A percentile compares a stretch with the other conserved stretches of the same genome.
These are phyloP conservation scores for Garcileccinum viscosum DNA, from an alignment of 1,284 basidiomycete genomes.

Conservation along the genomic window DNA sequence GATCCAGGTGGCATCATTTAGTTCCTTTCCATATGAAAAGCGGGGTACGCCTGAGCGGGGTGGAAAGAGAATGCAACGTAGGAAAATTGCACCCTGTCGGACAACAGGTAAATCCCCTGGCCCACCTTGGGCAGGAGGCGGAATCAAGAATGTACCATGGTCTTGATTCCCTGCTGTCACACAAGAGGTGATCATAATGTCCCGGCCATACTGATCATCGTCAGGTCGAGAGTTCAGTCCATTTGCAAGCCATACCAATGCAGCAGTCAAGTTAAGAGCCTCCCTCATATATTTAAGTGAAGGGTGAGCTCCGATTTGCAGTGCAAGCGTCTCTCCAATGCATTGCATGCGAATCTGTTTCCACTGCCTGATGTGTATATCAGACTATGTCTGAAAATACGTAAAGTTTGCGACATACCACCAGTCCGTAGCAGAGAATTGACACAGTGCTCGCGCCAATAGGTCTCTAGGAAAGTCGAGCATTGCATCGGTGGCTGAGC, in stretches of 20 bases:
- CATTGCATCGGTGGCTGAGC: background rate
- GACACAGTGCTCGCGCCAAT: slow-evolving; percentile 1
- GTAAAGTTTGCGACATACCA: slow-evolving; percentile 2
- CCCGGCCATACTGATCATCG: slow-evolving; percentile 12
- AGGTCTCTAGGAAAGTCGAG: slow-evolving; percentile 5
- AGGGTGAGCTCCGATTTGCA: slow-evolving; percentile 6
- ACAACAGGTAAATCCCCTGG: slow-evolving; percentile 1
- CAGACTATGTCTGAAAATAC: background rate
- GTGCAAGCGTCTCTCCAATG: slow-evolving; percentile 8
- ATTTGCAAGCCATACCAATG: slow-evolving; percentile 13
- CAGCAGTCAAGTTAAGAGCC: slow-evolving; percentile 13
- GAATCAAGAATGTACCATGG: slow-evolving; percentile 8
- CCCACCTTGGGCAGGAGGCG: background rate
- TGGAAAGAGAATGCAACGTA: slow-evolving; percentile 1
- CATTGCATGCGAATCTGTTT: slow-evolving; percentile 13
- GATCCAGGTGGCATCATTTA: slow-evolving; percentile 13
- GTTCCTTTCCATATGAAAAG: slow-evolving; percentile 8
- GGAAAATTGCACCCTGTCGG: slow-evolving; percentile 12
- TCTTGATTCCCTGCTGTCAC: background rate
- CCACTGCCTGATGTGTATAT: slow-evolving; percentile 9
- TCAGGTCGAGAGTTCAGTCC: slow-evolving; percentile 12
- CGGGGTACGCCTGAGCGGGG: slow-evolving; percentile 1
- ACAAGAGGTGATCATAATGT: slow-evolving; percentile 15
- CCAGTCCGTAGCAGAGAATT: slow-evolving; percentile 9
- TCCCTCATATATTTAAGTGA: slow-evolving; percentile 13